phyloP scores from a whole-genome alignment of 345 rosid species.

The Fremontodendron californicum region DNA sequence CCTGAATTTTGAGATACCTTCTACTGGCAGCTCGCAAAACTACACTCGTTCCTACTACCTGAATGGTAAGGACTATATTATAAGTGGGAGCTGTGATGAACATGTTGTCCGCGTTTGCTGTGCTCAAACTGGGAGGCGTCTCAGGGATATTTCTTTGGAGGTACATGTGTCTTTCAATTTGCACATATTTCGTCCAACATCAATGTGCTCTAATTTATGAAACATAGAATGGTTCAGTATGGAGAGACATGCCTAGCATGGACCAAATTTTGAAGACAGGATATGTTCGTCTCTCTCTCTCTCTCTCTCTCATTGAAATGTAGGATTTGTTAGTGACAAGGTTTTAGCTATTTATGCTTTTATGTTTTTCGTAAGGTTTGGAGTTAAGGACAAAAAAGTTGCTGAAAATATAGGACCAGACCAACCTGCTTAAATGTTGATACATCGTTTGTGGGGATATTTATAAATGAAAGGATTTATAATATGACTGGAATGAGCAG shows the following conservation, averaged over 20 bases:
- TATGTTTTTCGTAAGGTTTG: not conserved
- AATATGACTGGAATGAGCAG: not conserved
- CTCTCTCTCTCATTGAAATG: not conserved
- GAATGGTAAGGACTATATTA: slow-evolving; percentile 87
- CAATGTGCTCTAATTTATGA: not conserved
- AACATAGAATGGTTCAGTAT: not conserved
- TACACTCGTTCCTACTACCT: slow-evolving; percentile 92
- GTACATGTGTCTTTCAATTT: slow-evolving; percentile 30
- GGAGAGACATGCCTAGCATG: not conserved
- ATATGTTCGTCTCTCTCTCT: not conserved
- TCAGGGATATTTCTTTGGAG: slow-evolving; percentile 88
- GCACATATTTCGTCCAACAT: not conserved
- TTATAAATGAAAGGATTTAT: not conserved
- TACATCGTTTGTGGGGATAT: not conserved
- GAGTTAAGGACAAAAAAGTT: not conserved
- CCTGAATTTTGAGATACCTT: slow-evolving; percentile 62
- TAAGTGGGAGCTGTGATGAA: slow-evolving; percentile 93
- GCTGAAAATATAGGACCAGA: not conserved
- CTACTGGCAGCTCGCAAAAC: slow-evolving; percentile 79
- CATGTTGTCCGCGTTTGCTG: slow-evolving; percentile 83
- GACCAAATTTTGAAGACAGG: not conserved
- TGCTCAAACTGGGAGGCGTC: slow-evolving; percentile 97
- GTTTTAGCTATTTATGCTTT: not conserved
- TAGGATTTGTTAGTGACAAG: not conserved
- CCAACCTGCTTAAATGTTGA: not conserved